phyloP scores from a whole-genome alignment of 495 filamentous ascomycete species.

The Hypomontagnella monticulosa region DNA sequence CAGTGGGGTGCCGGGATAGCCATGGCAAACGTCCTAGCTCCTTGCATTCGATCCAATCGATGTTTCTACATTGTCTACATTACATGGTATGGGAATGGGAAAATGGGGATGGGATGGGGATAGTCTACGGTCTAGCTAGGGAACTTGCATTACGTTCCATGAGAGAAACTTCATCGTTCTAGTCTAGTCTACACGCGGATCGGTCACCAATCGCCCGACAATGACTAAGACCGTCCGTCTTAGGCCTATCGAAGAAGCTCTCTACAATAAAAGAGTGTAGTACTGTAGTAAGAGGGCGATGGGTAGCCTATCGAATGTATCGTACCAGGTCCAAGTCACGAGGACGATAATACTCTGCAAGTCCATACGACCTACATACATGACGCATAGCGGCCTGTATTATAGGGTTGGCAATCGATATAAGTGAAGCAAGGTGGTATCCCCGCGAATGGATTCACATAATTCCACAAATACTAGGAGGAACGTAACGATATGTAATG shows the following conservation, averaged over 20 bases:
- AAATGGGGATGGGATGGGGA: neutral
- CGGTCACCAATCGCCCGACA: conserved; percentile 39
- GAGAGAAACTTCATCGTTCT: conserved; percentile 12
- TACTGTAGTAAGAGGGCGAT: neutral
- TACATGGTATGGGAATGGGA: no score
- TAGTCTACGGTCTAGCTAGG: conserved; percentile 10
- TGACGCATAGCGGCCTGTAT: conserved; percentile 21
- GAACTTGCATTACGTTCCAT: conserved; percentile 33
- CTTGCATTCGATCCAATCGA: conserved; percentile 16
- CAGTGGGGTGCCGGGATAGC: conserved; percentile 32
- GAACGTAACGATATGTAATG: neutral
- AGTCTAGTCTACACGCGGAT: conserved; percentile 20
- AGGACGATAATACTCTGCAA: conserved; percentile 34
- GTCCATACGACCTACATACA: conserved; percentile 27
- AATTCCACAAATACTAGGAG: conserved; percentile 31
- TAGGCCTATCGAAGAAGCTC: conserved; percentile 2
- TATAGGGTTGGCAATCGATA: conserved; percentile 29
- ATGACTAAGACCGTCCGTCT: conserved; percentile 15
- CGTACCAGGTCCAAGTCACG: conserved; percentile 36
- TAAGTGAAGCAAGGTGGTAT: conserved; percentile 30
- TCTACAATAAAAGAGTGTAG: neutral
- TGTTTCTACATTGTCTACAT: conserved; percentile 1
- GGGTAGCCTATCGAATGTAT: conserved; percentile 15
- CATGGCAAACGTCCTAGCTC: conserved; percentile 28
- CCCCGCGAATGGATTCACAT: conserved; percentile 28